These are phyloP conservation scores for Tetragonia tetragonoides DNA, from an alignment of 148 eudicot genomes.

Conservation along the genomic window DNA sequence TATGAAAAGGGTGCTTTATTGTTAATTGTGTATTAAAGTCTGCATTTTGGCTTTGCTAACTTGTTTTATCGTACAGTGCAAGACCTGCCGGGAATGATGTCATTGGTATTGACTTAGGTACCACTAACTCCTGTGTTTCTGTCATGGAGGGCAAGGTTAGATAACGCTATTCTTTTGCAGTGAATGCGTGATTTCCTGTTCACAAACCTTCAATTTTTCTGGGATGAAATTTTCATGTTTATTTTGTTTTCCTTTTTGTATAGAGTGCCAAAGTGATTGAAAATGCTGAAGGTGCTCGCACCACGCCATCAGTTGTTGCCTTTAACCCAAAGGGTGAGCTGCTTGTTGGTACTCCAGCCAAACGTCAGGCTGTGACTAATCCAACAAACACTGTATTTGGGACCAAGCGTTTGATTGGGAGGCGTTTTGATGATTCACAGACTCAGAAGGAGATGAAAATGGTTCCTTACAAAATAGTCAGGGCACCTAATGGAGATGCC, in stretches of 20 bases:
- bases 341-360: constrained; percentile 91
- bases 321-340: constrained; percentile 75
- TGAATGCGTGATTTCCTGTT: not conserved
- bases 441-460: constrained; percentile 93
- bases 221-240: not conserved
- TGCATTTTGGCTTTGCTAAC: not conserved
- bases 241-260: not conserved
- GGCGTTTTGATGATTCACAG: constrained; percentile 83
- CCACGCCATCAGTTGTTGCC: constrained; percentile 96
- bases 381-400: constrained; percentile 83
- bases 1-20: not conserved
- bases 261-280: constrained; percentile 89
- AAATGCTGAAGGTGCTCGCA: constrained; percentile 92
- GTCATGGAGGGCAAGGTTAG: constrained; percentile 98
- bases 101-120: constrained; percentile 96
- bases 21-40: not conserved
- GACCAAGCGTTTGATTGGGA: constrained; percentile 84
- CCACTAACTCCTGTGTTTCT: constrained; percentile 91
- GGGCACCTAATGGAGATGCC: constrained; percentile 95
- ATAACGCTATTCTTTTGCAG: not conserved
- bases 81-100: constrained; percentile 82
- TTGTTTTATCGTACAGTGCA: constrained; percentile 39
- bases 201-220: not conserved
- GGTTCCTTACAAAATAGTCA: constrained; percentile 91
- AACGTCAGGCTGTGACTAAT: constrained; percentile 92